Percentiles rank a stretch among this genome's conserved stretches.
Evolutionary conservation across 2,329 filamentous ascomycete genomes (phyloP).

Genomic region (Trichoderma sp.): DNA sequence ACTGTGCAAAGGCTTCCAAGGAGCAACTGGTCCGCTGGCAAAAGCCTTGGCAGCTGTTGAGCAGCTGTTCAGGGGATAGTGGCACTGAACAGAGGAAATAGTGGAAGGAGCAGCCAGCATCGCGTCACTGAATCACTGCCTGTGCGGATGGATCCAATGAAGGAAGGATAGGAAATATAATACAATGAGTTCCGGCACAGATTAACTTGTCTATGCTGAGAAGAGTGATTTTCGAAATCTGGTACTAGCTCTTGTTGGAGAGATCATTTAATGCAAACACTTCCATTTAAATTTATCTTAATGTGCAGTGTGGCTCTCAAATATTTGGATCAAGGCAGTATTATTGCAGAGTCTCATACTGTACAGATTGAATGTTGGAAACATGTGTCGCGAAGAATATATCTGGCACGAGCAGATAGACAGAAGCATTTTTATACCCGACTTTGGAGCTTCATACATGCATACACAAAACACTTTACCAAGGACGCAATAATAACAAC

Average conservation of each 20-base stretch:
- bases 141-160: not conserved
- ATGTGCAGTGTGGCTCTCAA: not conserved
- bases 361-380: not conserved
- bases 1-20: not conserved
- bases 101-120: not conserved
- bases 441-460: not conserved
- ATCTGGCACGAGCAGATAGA: not conserved
- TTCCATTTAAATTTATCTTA: not conserved
- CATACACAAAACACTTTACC: not conserved
- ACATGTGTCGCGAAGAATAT: not conserved
- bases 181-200: not conserved
- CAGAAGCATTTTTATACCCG: not conserved
- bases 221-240: not conserved
- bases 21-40: not conserved
- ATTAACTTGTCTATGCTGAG: not conserved
- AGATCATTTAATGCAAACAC: not conserved
- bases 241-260: not conserved
- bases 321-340: not conserved
- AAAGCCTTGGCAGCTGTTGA: slow-evolving; percentile 1
- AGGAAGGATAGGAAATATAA: not conserved
- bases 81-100: not conserved
- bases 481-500: not conserved
- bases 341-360: not conserved
- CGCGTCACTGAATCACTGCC: slow-evolving; percentile 12
- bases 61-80: slow-evolving; percentile 14